phyloP scores from a whole-genome alignment of 2,329 filamentous ascomycete species.

The Stylonectria norvegica region DNA sequence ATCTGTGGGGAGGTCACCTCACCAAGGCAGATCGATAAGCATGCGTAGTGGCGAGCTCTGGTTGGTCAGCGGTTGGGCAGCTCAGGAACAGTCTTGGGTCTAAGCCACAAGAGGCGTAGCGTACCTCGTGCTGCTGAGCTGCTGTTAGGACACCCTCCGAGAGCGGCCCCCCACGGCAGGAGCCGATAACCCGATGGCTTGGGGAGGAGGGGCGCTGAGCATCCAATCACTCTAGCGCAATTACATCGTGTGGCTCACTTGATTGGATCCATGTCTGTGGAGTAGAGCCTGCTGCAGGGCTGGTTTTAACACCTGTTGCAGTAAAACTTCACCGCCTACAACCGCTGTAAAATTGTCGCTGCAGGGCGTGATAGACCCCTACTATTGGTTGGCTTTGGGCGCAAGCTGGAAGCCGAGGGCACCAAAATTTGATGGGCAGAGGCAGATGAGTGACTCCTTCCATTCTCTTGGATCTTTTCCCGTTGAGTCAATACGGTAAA shows the following conservation, averaged over 20 bases:
- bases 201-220: too few species aligned
- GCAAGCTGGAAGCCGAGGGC: too few species aligned
- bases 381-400: not conserved
- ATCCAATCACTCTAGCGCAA: too few species aligned
- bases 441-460: not conserved
- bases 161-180: too few species aligned
- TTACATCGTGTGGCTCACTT: too few species aligned
- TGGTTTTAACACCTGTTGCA: too few species aligned
- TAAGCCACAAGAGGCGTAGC: slow-evolving; percentile 1
- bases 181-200: too few species aligned
- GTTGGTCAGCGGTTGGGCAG: slow-evolving; percentile 15
- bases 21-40: slow-evolving; percentile 23
- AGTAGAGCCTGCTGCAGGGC: too few species aligned
- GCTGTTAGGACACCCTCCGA: too few species aligned
- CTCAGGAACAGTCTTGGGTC: slow-evolving; percentile 20
- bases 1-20: slow-evolving; percentile 21
- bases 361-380: not conserved
- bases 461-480: not conserved
- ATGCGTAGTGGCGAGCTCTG: slow-evolving; percentile 12
- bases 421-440: not conserved
- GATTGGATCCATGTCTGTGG: too few species aligned
- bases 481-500: too few species aligned
- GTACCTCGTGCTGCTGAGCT: not conserved
- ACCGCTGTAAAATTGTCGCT: not conserved
- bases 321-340: not conserved